Evolutionary conservation across 768 basidiomycete species (phyloP).

Genomic region (Suillus tomentosus): DNA sequence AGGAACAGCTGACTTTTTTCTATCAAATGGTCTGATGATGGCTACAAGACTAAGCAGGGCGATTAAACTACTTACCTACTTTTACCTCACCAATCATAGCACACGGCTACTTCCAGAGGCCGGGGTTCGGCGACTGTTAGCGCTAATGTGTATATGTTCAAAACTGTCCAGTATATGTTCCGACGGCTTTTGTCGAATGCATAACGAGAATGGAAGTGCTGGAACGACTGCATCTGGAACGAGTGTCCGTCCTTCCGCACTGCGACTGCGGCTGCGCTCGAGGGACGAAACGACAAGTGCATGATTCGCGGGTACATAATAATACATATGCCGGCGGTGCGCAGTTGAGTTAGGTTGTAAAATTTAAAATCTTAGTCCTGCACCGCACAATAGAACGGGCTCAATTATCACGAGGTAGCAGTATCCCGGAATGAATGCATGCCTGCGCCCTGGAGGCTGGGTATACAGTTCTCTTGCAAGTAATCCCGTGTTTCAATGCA

Average conservation of each 20-base stretch:
- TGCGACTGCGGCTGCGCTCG: neutral
- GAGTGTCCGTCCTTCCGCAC: neutral
- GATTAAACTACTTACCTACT: neutral
- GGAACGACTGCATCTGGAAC: neutral
- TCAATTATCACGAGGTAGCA: neutral
- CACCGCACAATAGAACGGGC: neutral
- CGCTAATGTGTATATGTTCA: neutral
- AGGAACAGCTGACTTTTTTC: neutral
- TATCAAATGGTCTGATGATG: neutral
- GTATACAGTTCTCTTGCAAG: neutral
- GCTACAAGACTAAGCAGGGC: neutral
- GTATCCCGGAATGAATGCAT: neutral
- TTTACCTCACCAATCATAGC: neutral
- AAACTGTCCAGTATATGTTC: neutral
- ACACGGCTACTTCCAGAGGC: neutral
- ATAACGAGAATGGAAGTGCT: neutral
- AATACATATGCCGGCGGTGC: neutral
- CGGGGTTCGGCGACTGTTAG: neutral
- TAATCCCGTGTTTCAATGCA: neutral
- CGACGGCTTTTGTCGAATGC: neutral
- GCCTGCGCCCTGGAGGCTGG: neutral
- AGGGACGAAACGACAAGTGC: neutral
- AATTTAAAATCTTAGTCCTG: neutral
- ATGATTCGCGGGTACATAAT: neutral
- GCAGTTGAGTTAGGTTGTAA: neutral